Evolutionary conservation across 106 monocot genomes (phyloP).

Genomic region (Dendrobium officinale): DNA sequence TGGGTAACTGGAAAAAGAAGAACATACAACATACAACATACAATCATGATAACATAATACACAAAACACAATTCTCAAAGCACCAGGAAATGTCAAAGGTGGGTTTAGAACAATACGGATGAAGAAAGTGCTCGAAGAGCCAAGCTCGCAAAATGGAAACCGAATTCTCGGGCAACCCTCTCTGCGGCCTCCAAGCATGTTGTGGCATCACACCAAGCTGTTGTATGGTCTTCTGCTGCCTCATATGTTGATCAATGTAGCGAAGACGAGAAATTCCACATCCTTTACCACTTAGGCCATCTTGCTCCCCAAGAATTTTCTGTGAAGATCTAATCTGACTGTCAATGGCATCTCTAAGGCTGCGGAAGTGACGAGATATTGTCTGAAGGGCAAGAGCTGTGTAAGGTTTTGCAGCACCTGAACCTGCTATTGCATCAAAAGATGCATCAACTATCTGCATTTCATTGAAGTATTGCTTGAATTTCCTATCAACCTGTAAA

Average conservation of each 20-base stretch:
- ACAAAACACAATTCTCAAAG: background rate
- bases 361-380: constrained; percentile 80
- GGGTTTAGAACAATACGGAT: constrained; percentile 13
- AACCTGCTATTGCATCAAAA: constrained; percentile 69
- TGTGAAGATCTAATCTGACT: constrained; percentile 44
- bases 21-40: background rate
- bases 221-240: constrained; percentile 23
- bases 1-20: constrained; percentile 33
- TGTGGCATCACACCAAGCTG: constrained; percentile 18
- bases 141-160: constrained; percentile 22
- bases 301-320: constrained; percentile 17
- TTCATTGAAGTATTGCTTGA: constrained; percentile 79
- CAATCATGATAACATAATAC: background rate
- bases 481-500: constrained; percentile 74
- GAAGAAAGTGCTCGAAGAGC: constrained; percentile 25
- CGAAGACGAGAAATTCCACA: constrained; percentile 23
- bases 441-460: constrained; percentile 85
- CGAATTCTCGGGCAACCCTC: constrained; percentile 15
- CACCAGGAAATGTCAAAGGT: background rate
- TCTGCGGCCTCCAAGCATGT: constrained; percentile 28
- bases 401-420: constrained; percentile 68
- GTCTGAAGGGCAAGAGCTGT: constrained; percentile 80
- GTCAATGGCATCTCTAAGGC: constrained; percentile 74
- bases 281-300: constrained; percentile 19
- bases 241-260: constrained; percentile 20